Conservation (phyloP, 2,329 filamentous ascomycete species). For the Pseudogymnoascus sp. region DNA sequence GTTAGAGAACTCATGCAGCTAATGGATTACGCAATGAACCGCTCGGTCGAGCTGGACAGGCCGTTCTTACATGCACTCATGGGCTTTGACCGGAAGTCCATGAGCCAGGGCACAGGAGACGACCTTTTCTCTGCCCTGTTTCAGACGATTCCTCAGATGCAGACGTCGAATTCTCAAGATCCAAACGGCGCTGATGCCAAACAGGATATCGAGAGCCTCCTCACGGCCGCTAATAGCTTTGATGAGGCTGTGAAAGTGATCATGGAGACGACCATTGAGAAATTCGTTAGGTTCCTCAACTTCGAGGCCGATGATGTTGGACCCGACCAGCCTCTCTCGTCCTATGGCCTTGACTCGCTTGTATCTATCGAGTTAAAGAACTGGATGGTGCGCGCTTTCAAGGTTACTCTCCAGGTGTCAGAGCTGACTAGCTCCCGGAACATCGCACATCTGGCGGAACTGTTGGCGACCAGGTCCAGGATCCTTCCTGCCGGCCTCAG, state of each 20-base stretch:
- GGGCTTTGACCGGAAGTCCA: constrained; percentile 19
- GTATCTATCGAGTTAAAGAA: constrained; percentile 17
- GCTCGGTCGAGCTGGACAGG: constrained; percentile 15
- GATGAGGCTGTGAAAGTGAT: not conserved
- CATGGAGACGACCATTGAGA: not conserved
- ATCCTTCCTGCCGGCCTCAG: constrained; percentile 11
- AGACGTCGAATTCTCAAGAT: not conserved
- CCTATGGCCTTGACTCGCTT: constrained; percentile 17
- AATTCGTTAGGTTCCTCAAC: constrained; percentile 23
- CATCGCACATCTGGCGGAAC: constrained; percentile 21
- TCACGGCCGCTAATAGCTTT: not conserved
- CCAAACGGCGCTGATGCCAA: not conserved
- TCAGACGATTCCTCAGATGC: not conserved
- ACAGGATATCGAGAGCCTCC: constrained; percentile 2
- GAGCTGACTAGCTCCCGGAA: constrained; percentile 23
- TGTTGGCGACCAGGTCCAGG: constrained; percentile 24
- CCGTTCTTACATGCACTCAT: constrained; percentile 13
- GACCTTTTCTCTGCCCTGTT: constrained; percentile 18
- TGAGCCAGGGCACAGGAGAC: constrained; percentile 16
- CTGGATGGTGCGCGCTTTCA: constrained; percentile 20
- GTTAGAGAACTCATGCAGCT: constrained; percentile 21
- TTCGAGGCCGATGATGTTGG: constrained; percentile 14
- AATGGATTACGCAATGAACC: constrained; percentile 21
- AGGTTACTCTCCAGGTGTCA: constrained; percentile 24
- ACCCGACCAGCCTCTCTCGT: not conserved